Evolutionary conservation across 768 basidiomycete genomes (phyloP).

Genomic region (Heimioporus sp.): DNA sequence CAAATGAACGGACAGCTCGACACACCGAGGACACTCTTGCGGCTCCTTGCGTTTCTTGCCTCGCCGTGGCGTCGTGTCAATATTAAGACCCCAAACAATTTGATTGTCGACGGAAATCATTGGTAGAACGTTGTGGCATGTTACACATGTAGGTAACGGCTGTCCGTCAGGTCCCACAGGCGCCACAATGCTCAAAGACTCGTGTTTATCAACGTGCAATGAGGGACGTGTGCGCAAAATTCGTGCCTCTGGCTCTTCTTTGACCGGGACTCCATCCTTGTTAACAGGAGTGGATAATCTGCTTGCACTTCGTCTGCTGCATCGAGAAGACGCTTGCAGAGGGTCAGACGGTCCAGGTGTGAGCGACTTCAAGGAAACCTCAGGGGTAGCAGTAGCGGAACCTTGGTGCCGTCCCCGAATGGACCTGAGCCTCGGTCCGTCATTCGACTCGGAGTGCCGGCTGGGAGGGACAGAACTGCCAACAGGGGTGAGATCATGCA

Average conservation of each 20-base stretch:
- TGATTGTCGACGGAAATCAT: conserved; percentile 73
- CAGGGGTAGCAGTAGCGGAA: conserved; percentile 41
- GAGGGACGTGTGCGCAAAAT: conserved; percentile 49
- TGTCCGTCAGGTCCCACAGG: conserved; percentile 65
- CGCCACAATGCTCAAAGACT: conserved; percentile 38
- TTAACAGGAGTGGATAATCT: conserved; percentile 30
- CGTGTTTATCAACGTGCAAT: conserved; percentile 34
- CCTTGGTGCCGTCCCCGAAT: conserved; percentile 58
- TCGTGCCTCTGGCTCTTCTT: conserved; percentile 50
- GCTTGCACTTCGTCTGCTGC: conserved; percentile 29
- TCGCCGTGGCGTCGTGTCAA: conserved; percentile 43
- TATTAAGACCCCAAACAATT: conserved; percentile 69
- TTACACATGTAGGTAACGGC: conserved; percentile 66
- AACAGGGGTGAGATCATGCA: conserved; percentile 12
- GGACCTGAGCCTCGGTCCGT: conserved; percentile 40
- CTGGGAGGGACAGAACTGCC: conserved; percentile 26
- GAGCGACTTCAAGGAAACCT: conserved; percentile 43
- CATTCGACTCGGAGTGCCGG: conserved; percentile 27
- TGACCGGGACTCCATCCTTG: conserved; percentile 40
- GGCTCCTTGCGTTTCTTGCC: conserved; percentile 59
- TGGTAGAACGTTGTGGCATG: conserved; percentile 68
- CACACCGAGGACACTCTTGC: conserved; percentile 74
- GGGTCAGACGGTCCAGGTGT: conserved; percentile 30
- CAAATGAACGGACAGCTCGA: conserved; percentile 25
- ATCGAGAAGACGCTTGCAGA: conserved; percentile 27